A percentile compares a stretch with the other conserved stretches of the same genome.
Evolutionary conservation across 2,329 filamentous ascomycete species (phyloP).

Genomic region (Scedosporium apiospermum): DNA sequence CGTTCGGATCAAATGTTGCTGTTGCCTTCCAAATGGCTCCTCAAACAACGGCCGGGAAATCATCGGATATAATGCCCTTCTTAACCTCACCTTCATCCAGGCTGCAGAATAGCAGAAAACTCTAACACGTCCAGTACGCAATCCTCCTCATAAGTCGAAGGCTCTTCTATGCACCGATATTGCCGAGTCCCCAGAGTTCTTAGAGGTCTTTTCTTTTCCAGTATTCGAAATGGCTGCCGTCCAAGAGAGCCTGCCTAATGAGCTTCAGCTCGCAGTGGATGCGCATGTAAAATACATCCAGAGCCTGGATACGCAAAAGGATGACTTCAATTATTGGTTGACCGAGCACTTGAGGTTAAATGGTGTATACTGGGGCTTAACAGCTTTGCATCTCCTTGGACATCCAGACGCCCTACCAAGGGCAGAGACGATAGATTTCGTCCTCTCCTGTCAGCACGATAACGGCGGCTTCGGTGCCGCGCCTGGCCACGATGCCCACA

Average conservation of each 20-base stretch:
- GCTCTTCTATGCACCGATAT: not conserved
- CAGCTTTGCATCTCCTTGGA: constrained; percentile 74
- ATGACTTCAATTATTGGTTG: constrained; percentile 95
- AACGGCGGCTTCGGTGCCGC: constrained; percentile 89
- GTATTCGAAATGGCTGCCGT: not conserved
- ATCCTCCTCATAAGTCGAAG: not conserved
- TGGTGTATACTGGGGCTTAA: constrained; percentile 94
- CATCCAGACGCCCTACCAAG: constrained; percentile 74
- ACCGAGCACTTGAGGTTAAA: constrained; percentile 94
- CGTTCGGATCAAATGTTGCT: too few species aligned
- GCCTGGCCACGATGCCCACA: constrained; percentile 88
- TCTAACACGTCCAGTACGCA: too few species aligned
- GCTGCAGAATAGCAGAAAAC: too few species aligned
- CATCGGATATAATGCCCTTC: too few species aligned
- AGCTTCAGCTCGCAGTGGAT: constrained; percentile 37
- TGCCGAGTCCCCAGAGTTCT: too few species aligned
- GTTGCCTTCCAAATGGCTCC: too few species aligned
- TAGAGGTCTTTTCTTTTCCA: not conserved
- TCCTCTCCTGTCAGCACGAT: constrained; percentile 87
- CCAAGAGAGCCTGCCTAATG: constrained; percentile 18
- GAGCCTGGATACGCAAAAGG: constrained; percentile 80
- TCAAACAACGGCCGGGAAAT: too few species aligned
- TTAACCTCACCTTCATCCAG: too few species aligned
- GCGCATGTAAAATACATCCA: constrained; percentile 87
- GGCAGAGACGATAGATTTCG: constrained; percentile 75